phyloP scores from a whole-genome alignment of 257 asterid species.

The Ilex aquifolium region DNA sequence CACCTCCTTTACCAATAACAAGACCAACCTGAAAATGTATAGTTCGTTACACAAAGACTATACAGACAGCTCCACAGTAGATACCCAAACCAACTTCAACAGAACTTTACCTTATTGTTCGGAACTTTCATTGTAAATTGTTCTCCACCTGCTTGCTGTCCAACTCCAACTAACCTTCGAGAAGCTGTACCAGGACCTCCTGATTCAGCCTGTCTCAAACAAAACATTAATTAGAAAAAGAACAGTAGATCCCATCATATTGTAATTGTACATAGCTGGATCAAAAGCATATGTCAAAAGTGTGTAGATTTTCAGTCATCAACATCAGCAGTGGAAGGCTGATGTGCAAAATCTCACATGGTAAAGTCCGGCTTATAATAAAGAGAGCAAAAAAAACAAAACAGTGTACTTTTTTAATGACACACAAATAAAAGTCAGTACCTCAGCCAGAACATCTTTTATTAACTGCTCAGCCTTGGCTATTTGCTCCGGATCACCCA shows the following conservation, averaged over 20 bases:
- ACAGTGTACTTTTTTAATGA: not conserved
- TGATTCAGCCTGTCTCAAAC: conserved; percentile 60
- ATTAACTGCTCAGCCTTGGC: conserved; percentile 25
- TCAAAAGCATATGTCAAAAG: not conserved
- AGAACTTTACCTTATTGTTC: conserved; percentile 60
- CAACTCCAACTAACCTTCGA: conserved; percentile 53
- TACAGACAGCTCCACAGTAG: not conserved
- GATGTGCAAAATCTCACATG: not conserved
- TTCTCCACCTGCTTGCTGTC: conserved; percentile 62
- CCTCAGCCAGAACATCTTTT: conserved; percentile 49
- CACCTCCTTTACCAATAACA: conserved; percentile 98
- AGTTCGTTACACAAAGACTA: conserved; percentile 2
- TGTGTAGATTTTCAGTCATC: not conserved
- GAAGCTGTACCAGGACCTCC: conserved; percentile 72
- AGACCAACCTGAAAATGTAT: conserved; percentile 71
- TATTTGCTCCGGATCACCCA: conserved; percentile 24
- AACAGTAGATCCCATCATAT: not conserved
- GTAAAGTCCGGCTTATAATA: not conserved
- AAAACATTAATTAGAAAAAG: conserved; percentile 7
- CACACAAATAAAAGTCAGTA: conserved; percentile 7
- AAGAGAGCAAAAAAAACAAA: not conserved
- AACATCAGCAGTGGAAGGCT: not conserved
- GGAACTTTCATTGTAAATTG: conserved; percentile 62
- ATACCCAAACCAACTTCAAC: not conserved
- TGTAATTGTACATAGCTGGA: not conserved